Conservation (phyloP, 352 stramenopile genomes). For the Phytophthora tubulina region DNA sequence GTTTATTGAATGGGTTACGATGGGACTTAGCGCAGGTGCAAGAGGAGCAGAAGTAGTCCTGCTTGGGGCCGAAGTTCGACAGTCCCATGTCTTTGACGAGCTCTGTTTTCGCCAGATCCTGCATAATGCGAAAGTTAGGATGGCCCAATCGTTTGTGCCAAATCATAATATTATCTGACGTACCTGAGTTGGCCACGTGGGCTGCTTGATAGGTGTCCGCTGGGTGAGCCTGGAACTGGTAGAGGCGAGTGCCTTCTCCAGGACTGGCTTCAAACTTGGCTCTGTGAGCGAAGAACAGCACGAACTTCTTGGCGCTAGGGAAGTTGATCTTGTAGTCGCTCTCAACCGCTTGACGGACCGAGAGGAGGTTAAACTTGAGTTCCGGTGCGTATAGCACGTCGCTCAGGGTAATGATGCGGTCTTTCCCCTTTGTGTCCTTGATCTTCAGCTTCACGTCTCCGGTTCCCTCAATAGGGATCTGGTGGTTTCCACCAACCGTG, state of each 20-base stretch:
- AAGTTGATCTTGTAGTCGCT: conserved; percentile 30
- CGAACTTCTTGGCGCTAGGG: conserved; percentile 30
- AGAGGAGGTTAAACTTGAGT: conserved; percentile 9
- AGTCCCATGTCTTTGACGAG: no score
- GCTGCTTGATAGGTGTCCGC: not conserved
- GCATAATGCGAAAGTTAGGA: no score
- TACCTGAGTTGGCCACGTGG: no score
- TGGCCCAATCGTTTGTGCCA: no score
- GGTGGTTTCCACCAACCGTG: conserved; percentile 20
- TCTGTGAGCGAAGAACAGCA: not conserved
- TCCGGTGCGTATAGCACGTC: conserved; percentile 6
- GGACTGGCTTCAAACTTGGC: not conserved
- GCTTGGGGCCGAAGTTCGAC: no score
- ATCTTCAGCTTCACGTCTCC: conserved; percentile 20
- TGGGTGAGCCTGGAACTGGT: not conserved
- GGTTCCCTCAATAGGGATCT: conserved; percentile 12
- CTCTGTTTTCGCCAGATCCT: no score
- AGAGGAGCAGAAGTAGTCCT: no score
- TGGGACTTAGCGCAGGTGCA: no score
- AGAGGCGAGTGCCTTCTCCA: not conserved
- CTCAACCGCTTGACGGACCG: conserved; percentile 17
- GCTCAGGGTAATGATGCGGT: conserved; percentile 5
- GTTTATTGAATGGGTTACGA: no score
- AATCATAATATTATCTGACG: no score
- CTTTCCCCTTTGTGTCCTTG: conserved; percentile 27